Conservation (phyloP, 257 asterid species). For the Thymus quinquecostatus region DNA sequence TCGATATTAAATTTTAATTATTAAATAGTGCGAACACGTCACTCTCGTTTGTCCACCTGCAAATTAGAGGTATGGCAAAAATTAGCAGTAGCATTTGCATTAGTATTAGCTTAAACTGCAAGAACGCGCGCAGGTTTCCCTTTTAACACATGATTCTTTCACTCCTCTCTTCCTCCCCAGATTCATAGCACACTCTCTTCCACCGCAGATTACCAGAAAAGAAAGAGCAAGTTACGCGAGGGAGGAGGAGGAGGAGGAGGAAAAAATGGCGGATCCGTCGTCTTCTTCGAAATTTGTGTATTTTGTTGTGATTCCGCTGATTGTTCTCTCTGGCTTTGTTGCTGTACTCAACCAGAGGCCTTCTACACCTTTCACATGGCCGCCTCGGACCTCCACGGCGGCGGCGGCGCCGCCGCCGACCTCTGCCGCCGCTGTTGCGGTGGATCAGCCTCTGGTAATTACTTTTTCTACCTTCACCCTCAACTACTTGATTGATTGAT, state of each 20-base stretch:
- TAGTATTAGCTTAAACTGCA: too few relatives aligned
- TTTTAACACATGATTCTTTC: too few relatives aligned
- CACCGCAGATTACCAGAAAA: background rate
- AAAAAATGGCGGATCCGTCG: slow-evolving; percentile 38
- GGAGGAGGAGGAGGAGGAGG: too few relatives aligned
- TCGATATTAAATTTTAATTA: too few relatives aligned
- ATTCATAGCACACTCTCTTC: background rate
- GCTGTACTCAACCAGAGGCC: slow-evolving; percentile 37
- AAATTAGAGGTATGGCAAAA: too few relatives aligned
- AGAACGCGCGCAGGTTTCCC: too few relatives aligned
- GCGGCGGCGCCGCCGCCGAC: slow-evolving; percentile 25
- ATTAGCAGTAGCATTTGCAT: background rate
- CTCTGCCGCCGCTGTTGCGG: slow-evolving; percentile 10
- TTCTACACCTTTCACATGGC: slow-evolving; percentile 28
- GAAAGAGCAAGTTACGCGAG: too few relatives aligned
- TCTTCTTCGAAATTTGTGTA: slow-evolving; percentile 45
- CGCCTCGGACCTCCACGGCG: background rate
- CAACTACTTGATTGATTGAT: too few relatives aligned
- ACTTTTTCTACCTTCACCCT: too few relatives aligned
- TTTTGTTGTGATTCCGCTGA: slow-evolving; percentile 46
- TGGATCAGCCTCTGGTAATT: slow-evolving; percentile 35
- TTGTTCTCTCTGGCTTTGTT: slow-evolving; percentile 44
- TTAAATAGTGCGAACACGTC: background rate
- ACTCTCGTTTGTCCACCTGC: background rate
- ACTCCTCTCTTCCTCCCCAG: too few relatives aligned